Evolutionary conservation across 2,329 filamentous ascomycete species (phyloP).

Genomic region (Cladophialophora psammophila): DNA sequence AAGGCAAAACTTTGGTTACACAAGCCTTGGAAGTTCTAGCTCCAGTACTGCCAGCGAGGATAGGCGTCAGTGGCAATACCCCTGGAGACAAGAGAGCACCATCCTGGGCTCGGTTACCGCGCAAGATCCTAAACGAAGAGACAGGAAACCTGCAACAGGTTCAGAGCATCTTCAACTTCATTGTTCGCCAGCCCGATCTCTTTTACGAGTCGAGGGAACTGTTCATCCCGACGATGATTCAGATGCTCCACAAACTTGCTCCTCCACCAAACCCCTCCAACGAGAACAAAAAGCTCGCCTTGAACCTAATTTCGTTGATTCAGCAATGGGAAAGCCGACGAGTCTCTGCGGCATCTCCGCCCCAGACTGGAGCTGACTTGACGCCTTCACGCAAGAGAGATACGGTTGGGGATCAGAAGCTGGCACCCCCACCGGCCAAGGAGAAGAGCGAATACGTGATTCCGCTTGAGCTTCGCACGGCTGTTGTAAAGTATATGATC

Average conservation of each 20-base stretch:
- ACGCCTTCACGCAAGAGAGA: constrained; percentile 66
- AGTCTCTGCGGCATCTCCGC: constrained; percentile 55
- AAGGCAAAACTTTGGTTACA: constrained; percentile 88
- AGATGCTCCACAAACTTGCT: constrained; percentile 86
- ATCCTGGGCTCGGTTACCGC: constrained; percentile 87
- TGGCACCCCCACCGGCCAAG: constrained; percentile 57
- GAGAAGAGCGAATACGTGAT: constrained; percentile 70
- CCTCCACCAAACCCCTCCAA: constrained; percentile 82
- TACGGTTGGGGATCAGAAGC: constrained; percentile 60
- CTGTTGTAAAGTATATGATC: constrained; percentile 93
- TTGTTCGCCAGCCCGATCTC: constrained; percentile 87
- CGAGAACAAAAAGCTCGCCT: constrained; percentile 87
- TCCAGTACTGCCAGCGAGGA: constrained; percentile 88
- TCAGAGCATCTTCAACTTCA: constrained; percentile 96
- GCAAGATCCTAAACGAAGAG: constrained; percentile 91
- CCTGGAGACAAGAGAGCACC: constrained; percentile 75
- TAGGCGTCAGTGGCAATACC: constrained; percentile 60
- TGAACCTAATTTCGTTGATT: constrained; percentile 89
- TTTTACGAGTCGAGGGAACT: constrained; percentile 96
- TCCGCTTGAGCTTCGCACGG: constrained; percentile 70
- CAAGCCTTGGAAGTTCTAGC: constrained; percentile 94
- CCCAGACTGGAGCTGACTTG: constrained; percentile 61
- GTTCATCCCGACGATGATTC: constrained; percentile 87
- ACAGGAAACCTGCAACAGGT: constrained; percentile 94
- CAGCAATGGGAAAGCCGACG: constrained; percentile 92